Conservation (phyloP, 2,329 filamentous ascomycete species). For the Alternaria sp. region DNA sequence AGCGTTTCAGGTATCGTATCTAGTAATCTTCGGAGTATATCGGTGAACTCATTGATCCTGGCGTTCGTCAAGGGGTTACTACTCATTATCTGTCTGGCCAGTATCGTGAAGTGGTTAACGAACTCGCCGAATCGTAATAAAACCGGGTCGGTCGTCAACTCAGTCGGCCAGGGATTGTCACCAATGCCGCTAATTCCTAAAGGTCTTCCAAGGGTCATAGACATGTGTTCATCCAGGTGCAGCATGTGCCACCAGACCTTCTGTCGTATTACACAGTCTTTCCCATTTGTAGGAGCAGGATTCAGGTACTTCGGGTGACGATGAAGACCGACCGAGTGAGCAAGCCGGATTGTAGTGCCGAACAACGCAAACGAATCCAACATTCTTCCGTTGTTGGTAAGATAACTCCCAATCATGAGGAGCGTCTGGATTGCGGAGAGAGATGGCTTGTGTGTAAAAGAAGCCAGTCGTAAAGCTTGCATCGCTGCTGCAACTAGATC, state of each 20-base stretch:
- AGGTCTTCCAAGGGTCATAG: conserved; percentile 57
- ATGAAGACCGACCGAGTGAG: conserved; percentile 58
- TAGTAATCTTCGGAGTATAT: conserved; percentile 50
- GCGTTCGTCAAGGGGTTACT: conserved; percentile 50
- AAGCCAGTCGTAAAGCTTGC: conserved; percentile 57
- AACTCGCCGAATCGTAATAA: conserved; percentile 55
- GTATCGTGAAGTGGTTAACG: conserved; percentile 55
- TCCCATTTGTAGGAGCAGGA: conserved; percentile 48
- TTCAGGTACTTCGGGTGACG: conserved; percentile 56
- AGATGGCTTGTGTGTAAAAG: conserved; percentile 57
- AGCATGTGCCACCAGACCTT: conserved; percentile 61
- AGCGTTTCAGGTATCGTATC: conserved; percentile 57
- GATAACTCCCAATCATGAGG: conserved; percentile 57
- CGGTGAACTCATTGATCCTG: conserved; percentile 57
- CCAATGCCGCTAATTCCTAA: conserved; percentile 58
- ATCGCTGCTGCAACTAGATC: conserved; percentile 55
- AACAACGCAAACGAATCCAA: conserved; percentile 59
- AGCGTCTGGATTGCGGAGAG: conserved; percentile 55
- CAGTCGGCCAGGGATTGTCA: conserved; percentile 56
- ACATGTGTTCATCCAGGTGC: conserved; percentile 60
- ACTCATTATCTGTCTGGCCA: conserved; percentile 56
- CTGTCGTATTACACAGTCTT: conserved; percentile 52
- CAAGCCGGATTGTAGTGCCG: conserved; percentile 56
- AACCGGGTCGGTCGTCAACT: conserved; percentile 53
- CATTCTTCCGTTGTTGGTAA: conserved; percentile 58